phyloP scores from a whole-genome alignment of 306 rosid species.

The Hippophae tibetana region DNA sequence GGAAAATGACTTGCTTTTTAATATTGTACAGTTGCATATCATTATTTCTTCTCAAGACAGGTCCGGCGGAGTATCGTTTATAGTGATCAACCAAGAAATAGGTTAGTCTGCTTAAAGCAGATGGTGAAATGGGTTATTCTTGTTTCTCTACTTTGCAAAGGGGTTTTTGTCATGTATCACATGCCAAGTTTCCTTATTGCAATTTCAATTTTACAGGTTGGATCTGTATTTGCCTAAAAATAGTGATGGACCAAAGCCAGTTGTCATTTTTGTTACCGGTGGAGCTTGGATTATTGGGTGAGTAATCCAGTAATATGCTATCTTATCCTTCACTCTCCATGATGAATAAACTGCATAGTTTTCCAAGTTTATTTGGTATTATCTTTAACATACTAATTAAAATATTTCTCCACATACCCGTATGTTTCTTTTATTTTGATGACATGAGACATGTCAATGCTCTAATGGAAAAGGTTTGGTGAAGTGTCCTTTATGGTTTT shows the following conservation, averaged over 20 bases:
- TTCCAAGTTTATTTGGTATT: neutral
- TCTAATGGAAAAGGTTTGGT: too few relatives aligned
- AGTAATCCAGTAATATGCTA: conserved; percentile 25
- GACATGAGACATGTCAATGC: too few relatives aligned
- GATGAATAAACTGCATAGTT: too few relatives aligned
- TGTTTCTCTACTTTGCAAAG: neutral
- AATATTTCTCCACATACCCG: neutral
- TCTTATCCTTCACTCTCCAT: conserved; percentile 5
- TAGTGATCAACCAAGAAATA: conserved; percentile 84
- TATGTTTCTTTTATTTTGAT: neutral
- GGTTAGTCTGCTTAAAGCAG: conserved; percentile 32
- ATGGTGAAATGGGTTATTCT: too few relatives aligned
- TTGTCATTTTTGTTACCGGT: conserved; percentile 89
- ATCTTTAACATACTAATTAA: neutral
- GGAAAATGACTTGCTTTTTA: conserved; percentile 17
- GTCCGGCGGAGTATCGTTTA: conserved; percentile 66
- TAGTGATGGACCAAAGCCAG: conserved; percentile 52
- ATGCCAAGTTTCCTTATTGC: conserved; percentile 2
- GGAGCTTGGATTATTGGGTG: conserved; percentile 99
- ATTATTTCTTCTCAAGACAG: conserved; percentile 63
- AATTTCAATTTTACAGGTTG: conserved; percentile 48
- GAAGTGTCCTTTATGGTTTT: too few relatives aligned
- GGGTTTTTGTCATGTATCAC: conserved; percentile 13
- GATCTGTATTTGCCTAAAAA: conserved; percentile 71
- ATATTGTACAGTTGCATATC: conserved; percentile 58